These are phyloP conservation scores for Gynochthodes officinalis DNA, from an alignment of 257 asterid genomes.

Conservation along the genomic window DNA sequence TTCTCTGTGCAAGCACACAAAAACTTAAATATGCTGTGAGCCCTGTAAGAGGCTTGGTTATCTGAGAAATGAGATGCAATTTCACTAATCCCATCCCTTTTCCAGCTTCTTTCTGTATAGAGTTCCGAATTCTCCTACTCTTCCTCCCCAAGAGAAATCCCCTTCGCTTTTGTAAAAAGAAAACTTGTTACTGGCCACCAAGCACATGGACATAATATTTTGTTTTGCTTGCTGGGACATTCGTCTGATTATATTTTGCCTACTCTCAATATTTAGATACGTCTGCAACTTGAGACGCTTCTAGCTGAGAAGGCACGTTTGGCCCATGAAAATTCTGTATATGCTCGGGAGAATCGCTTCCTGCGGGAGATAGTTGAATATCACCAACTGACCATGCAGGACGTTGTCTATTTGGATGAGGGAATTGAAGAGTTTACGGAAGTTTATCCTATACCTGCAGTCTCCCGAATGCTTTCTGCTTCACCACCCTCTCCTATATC, in stretches of 20 bases:
- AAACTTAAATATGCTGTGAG: too few relatives aligned
- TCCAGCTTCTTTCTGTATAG: too few relatives aligned
- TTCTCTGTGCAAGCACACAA: too few relatives aligned
- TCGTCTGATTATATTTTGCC: not conserved
- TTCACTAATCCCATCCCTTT: too few relatives aligned
- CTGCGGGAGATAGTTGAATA: conserved; percentile 92
- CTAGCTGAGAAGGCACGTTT: conserved; percentile 85
- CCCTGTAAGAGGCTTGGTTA: too few relatives aligned
- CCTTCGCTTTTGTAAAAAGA: not conserved
- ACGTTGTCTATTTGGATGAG: conserved; percentile 78
- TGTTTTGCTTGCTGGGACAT: not conserved
- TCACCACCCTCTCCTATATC: conserved; percentile 43
- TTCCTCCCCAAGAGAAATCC: not conserved
- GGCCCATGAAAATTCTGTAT: conserved; percentile 81
- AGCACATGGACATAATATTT: conserved; percentile 38
- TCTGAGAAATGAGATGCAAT: too few relatives aligned
- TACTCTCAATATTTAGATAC: conserved; percentile 37
- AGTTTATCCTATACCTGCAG: conserved; percentile 47
- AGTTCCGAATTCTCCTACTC: too few relatives aligned
- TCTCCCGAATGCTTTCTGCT: conserved; percentile 41
- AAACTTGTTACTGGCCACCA: not conserved
- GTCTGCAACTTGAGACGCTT: conserved; percentile 87
- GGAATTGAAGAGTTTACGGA: conserved; percentile 77
- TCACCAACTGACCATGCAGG: conserved; percentile 90
- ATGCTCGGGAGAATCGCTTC: conserved; percentile 87